Conservation (phyloP, 441 rosid species). For the Omphalea diandra region DNA sequence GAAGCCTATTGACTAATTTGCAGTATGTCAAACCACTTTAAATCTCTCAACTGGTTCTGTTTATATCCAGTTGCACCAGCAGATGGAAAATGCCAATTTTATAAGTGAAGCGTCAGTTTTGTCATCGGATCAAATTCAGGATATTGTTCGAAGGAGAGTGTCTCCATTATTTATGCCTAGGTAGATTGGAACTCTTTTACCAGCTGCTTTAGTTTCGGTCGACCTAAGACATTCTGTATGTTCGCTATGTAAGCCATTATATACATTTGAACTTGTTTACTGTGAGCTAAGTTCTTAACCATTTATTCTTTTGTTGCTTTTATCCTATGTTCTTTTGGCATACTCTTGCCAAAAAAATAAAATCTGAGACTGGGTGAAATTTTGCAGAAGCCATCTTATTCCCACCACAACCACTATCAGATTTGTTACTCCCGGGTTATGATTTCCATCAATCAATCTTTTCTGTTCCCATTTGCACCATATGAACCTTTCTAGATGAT, state of each 20-base stretch:
- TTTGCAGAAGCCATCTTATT: too few relatives aligned
- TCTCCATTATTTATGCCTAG: slow-evolving; percentile 55
- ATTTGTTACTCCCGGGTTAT: too few relatives aligned
- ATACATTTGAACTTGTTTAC: background rate
- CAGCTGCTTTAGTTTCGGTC: background rate
- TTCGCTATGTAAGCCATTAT: background rate
- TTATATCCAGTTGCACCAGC: slow-evolving; percentile 52
- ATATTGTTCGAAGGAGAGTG: slow-evolving; percentile 54
- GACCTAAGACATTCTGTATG: background rate
- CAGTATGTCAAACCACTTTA: background rate
- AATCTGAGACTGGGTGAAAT: too few relatives aligned
- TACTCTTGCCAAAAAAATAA: too few relatives aligned
- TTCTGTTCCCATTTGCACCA: too few relatives aligned
- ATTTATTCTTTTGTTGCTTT: background rate
- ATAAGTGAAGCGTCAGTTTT: slow-evolving; percentile 51
- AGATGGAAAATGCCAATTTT: slow-evolving; percentile 58
- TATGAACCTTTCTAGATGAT: too few relatives aligned
- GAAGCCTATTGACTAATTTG: background rate
- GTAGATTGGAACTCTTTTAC: slow-evolving; percentile 15
- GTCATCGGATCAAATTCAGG: slow-evolving; percentile 57
- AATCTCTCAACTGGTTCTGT: background rate
- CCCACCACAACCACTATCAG: too few relatives aligned
- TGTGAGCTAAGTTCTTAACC: background rate
- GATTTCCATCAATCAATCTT: too few relatives aligned
- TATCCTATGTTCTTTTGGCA: background rate